Evolutionary conservation across 495 filamentous ascomycete species (phyloP).

Genomic region (Pyrenula aspistea): DNA sequence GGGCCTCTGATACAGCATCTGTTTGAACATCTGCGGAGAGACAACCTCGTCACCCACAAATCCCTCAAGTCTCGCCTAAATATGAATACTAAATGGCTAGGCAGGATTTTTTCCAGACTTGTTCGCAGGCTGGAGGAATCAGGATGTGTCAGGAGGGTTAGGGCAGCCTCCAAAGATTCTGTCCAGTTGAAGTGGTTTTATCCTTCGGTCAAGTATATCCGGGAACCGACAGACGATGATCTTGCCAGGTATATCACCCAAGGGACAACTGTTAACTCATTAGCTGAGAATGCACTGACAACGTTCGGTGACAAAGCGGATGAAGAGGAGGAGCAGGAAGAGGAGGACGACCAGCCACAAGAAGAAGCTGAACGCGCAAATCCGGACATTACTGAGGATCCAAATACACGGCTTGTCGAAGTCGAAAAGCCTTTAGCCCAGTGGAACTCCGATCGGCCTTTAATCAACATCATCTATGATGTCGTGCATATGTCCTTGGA

Average conservation of each 20-base stretch:
- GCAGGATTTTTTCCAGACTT: conserved; percentile 54
- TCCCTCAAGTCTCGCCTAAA: conserved; percentile 56
- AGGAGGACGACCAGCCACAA: conserved; percentile 19
- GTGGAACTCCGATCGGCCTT: conserved; percentile 41
- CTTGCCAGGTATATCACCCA: conserved; percentile 41
- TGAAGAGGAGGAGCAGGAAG: conserved; percentile 24
- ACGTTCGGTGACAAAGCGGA: conserved; percentile 19
- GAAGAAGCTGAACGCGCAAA: conserved; percentile 7
- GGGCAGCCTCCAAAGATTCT: conserved; percentile 39
- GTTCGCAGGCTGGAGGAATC: conserved; percentile 56
- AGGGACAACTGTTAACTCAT: conserved; percentile 13
- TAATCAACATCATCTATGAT: conserved; percentile 44
- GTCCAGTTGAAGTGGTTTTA: conserved; percentile 20
- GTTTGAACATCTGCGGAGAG: conserved; percentile 32
- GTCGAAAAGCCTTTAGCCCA: conserved; percentile 28
- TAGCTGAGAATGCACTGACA: conserved; percentile 15
- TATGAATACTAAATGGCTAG: conserved; percentile 46
- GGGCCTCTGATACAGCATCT: conserved; percentile 28
- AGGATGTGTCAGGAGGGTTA: conserved; percentile 57
- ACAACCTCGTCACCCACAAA: conserved; percentile 34
- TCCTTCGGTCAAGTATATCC: conserved; percentile 58
- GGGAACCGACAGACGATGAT: conserved; percentile 59
- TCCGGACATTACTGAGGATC: conserved; percentile 11
- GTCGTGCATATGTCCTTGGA: conserved; percentile 35
- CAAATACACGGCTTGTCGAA: conserved; percentile 19